Conservation (phyloP, 495 filamentous ascomycete genomes). For the Evernia prunastri region DNA sequence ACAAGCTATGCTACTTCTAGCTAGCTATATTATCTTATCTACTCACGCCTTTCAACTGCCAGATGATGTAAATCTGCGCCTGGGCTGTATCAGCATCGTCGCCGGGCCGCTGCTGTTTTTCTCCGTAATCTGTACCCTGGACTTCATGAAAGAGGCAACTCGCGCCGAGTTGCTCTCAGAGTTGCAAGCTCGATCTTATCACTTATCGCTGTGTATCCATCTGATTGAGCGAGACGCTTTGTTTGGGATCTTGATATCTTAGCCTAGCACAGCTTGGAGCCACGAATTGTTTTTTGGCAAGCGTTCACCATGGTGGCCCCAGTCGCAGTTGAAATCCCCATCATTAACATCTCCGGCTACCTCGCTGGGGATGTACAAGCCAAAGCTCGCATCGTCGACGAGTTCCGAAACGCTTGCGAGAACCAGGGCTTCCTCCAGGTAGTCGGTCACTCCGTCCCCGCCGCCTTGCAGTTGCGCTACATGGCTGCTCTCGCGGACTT, state of each 20-base stretch:
- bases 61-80: too few relatives aligned
- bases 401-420: neutral
- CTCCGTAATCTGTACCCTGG: too few relatives aligned
- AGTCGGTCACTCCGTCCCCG: neutral
- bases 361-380: neutral
- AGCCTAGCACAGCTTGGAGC: neutral
- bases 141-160: too few relatives aligned
- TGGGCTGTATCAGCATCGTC: too few relatives aligned
- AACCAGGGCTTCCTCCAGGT: constrained; percentile 3
- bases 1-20: too few relatives aligned
- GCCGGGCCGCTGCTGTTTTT: too few relatives aligned
- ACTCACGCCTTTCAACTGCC: too few relatives aligned
- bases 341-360: constrained; percentile 1
- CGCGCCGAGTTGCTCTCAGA: too few relatives aligned
- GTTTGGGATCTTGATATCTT: neutral
- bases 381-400: neutral
- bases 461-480: neutral
- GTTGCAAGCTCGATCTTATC: too few relatives aligned
- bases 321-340: neutral
- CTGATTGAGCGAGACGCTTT: too few relatives aligned
- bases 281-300: neutral
- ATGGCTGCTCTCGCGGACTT: neutral
- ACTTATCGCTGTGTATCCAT: neutral
- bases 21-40: too few relatives aligned
- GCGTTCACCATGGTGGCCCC: neutral